Evolutionary conservation across 2,329 filamentous ascomycete species (phyloP), one percentile per base, ranked within the genome.

Genomic region (Xylaria hypoxylon): DNA sequence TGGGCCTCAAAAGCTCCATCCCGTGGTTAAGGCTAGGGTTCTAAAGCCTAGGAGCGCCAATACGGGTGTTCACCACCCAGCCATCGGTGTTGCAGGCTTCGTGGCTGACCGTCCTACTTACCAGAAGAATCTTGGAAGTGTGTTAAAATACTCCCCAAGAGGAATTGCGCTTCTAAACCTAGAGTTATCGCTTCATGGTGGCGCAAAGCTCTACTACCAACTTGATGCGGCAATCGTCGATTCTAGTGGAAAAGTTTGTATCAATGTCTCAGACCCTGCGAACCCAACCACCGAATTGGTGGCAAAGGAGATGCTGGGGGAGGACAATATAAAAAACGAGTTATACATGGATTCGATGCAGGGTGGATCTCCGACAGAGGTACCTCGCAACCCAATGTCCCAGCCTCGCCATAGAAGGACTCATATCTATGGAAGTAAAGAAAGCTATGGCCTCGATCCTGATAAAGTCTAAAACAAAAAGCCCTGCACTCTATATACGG

Each of bases 41-140:
- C 69, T 89, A 17, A 77, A 76, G 45, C 86, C 86, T 6, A 79
- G 80, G 55, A 71, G 63, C 31, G 7, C 50, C 8, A 8, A 11
- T 17, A 65, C 70, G 22, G 75, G 76, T 11, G 64, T 67, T 10
- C 69, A 72, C 8, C 69, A 72, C 1, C 80, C 84, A 22, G 83
- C 81, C 72, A 77, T 89, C 44, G 86, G 86, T 73, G 77, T 89
- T 40, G 86, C 82, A 63, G 87, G 87, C 64, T 86, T 89, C 70
- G 77, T 89, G 33, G 79, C 79, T 31, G 77, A 82, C 38, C 40
- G 33, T 8, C 28, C 51, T 31, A 11, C 3, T n/a, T 65, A 69
- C 13, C 59, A 63, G 22, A 62, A 6, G 13, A 24, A 28, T 8
- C 10, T 55, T 40, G 59, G 57, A 42, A 44, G 17, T 31, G 7